Base-by-base conservation (phyloP, 345 rosid species). In the Acer yangbiense region DNA sequence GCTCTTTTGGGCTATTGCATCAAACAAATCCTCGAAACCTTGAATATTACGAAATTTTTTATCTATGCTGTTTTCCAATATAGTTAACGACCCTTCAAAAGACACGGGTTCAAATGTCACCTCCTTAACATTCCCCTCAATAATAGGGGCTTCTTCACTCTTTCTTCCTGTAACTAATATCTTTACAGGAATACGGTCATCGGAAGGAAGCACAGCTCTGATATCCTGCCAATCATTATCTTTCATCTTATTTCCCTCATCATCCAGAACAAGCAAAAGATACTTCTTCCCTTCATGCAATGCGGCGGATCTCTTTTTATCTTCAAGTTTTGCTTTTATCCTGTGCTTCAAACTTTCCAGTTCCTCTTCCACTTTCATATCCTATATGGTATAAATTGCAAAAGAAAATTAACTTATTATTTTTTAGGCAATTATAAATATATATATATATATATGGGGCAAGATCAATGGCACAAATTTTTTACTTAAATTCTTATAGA, bases 211-310 rank as follows among this genome's bases (percentile, higher is more conserved):
- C 71, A 79, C 3, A 55, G 20, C 0, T 61, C 1, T 35, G 61
- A 18, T 20, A 12, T 2, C 20, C 6, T 3, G 20, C 20, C 79
- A 29, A 46, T 9, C 7, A 1, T 69, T 10, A 48, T 78, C 85
- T 1, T 23, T 77, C 60, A 63, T 21, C 27, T 71, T 46, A 5
- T 25, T 76, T 29, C 73, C 79, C 68, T 79, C 85, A 60, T 82
- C 90, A 50, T 88, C 87, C 77, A 89, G 75, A 77, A 89, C 82
- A 29, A 89, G 67, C 11, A 90, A 52, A 82, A 89, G 74, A 70
- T 55, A 80, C 20, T 35, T 58, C 73, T 4, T 68, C 10, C 17
- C 32, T 10, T 1, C 11, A n/a, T 66, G 77, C 57, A 9, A 54
- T n/a, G 43, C n/a, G 10, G 61, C 2, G 2, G 0, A 0, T 9